These are phyloP conservation scores for Phaeolepiota aurea DNA, from an alignment of 768 basidiomycete species.

Conservation along the genomic window DNA sequence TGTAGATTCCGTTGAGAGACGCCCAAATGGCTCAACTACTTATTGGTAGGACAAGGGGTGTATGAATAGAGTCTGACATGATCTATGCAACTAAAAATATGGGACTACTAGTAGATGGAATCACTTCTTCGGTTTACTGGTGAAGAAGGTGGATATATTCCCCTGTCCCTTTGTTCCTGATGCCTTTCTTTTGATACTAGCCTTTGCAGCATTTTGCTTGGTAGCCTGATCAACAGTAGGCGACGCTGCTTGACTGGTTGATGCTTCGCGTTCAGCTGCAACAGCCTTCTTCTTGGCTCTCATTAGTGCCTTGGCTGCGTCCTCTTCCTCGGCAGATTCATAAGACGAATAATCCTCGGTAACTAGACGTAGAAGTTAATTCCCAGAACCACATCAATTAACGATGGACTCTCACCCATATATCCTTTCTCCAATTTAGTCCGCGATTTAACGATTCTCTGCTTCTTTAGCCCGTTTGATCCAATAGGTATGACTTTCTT, in stretches of 20 bases:
- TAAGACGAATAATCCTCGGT: slow-evolving; percentile 76
- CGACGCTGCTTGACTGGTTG: slow-evolving; percentile 6
- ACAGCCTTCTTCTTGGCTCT: slow-evolving; percentile 15
- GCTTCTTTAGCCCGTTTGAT: slow-evolving; percentile 70
- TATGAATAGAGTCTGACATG: no score
- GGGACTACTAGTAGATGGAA: neutral
- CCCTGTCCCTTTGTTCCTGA: slow-evolving; percentile 18
- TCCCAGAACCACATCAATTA: slow-evolving; percentile 1
- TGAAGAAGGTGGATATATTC: slow-evolving; percentile 28
- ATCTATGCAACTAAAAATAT: neutral
- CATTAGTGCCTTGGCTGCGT: slow-evolving; percentile 15
- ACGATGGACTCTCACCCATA: slow-evolving; percentile 39
- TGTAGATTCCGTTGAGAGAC: no score
- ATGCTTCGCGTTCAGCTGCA: slow-evolving; percentile 9
- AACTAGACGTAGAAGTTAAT: slow-evolving; percentile 26
- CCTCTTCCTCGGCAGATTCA: slow-evolving; percentile 66
- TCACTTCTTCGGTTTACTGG: slow-evolving; percentile 16
- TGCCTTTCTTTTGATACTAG: slow-evolving; percentile 14
- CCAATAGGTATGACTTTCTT: slow-evolving; percentile 71
- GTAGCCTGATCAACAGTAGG: slow-evolving; percentile 6
- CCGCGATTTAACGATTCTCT: slow-evolving; percentile 51
- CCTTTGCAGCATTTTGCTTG: slow-evolving; percentile 8
- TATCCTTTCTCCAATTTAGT: slow-evolving; percentile 57
- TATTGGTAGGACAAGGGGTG: no score
- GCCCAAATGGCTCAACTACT: no score